A percentile compares a stretch with the other conserved stretches of the same genome.
Conservation (phyloP, 495 filamentous ascomycete genomes). For the Penicillium canariense region DNA sequence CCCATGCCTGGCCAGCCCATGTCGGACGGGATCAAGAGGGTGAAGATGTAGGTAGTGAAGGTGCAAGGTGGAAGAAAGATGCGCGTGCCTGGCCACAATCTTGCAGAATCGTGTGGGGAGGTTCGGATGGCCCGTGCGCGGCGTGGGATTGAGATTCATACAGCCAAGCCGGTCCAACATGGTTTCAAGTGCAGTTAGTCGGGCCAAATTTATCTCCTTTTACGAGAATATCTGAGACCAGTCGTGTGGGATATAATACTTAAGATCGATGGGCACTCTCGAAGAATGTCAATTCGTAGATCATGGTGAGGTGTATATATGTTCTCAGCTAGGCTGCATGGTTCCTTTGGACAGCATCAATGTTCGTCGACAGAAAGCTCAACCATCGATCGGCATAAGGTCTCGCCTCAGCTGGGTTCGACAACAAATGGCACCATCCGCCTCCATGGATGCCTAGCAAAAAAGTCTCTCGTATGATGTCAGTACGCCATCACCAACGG, state of each 20-base stretch:
- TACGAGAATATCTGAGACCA: no score
- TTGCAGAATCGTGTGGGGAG: slow-evolving; percentile 13
- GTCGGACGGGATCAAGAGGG: slow-evolving; percentile 5
- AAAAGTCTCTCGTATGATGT: slow-evolving; percentile 25
- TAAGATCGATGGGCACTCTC: no score
- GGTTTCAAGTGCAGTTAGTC: neutral
- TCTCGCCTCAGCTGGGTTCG: no score
- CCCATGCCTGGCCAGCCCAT: slow-evolving; percentile 43
- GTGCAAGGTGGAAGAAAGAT: neutral
- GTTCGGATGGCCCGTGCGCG: slow-evolving; percentile 21
- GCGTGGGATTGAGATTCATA: slow-evolving; percentile 6
- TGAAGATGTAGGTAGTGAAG: neutral
- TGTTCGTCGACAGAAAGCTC: no score
- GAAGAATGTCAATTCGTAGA: no score
- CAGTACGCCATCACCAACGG: slow-evolving; percentile 26
- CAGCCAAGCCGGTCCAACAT: neutral
- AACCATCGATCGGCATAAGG: no score
- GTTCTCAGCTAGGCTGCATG: no score
- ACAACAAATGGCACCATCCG: no score
- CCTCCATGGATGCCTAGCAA: neutral
- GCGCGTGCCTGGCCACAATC: neutral
- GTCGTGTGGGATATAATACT: no score
- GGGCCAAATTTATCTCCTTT: no score
- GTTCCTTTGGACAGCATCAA: no score
- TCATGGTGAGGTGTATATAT: no score